Percentiles rank a stretch among this genome's conserved stretches.
phyloP scores from a whole-genome alignment of 257 asterid genomes.

The Penstemon davidsonii region DNA sequence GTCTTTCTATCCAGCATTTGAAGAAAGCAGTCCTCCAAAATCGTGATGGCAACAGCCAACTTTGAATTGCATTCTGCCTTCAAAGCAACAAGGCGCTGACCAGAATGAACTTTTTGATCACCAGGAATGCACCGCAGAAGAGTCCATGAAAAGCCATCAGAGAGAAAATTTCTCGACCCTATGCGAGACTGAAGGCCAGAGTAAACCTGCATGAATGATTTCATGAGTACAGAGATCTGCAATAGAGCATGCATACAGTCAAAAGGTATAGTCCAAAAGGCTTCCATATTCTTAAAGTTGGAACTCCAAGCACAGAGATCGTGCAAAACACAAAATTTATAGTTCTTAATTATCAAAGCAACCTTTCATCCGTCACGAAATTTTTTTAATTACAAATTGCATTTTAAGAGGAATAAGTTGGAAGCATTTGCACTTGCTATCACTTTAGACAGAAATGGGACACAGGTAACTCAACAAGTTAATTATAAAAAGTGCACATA shows the following conservation, averaged over 20 bases:
- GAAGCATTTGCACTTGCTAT: background rate
- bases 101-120: constrained; percentile 71
- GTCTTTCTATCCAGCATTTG: constrained; percentile 96
- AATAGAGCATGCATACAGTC: background rate
- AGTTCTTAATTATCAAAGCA: constrained; percentile 1
- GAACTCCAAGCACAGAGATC: constrained; percentile 20
- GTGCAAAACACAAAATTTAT: constrained; percentile 12
- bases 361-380: background rate
- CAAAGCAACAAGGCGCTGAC: constrained; percentile 58
- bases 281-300: background rate
- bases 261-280: constrained; percentile 5
- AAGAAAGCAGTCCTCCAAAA: constrained; percentile 96
- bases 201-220: constrained; percentile 58
- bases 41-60: constrained; percentile 93
- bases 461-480: background rate
- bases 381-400: background rate
- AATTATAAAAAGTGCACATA: constrained; percentile 1
- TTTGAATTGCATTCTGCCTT: constrained; percentile 95
- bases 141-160: constrained; percentile 77
- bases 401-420: background rate
- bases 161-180: constrained; percentile 61
- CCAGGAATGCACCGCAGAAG: constrained; percentile 82
- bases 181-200: constrained; percentile 67
- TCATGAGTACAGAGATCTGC: background rate
- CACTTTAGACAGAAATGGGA: background rate